Base-by-base conservation (phyloP, 768 basidiomycete genomes). In the Dendrothele bispora region DNA sequence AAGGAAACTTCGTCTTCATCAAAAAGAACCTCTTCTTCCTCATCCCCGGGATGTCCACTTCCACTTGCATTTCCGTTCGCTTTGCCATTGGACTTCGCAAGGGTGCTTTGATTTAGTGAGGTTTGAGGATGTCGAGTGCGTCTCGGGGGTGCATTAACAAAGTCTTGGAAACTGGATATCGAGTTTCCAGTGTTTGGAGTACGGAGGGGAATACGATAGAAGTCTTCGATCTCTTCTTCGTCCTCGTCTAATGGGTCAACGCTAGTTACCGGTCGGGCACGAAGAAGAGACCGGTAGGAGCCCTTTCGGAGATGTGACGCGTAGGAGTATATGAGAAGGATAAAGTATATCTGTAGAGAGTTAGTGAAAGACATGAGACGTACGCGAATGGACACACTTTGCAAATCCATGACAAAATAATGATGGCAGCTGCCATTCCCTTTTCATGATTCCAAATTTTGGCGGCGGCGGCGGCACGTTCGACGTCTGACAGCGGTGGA, bases 391-490 rank as follows among this genome's bases (percentile, higher is more conserved):
- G 34, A 17, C 81, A 53, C 51, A 94, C 95, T 83, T 98, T 98
- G 62, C 79, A 70, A 21, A 92, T 52, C 94, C 94, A 99, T 12
- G 93, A 91, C 3, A 86, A 45, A 14, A 90, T 65, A 49, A 99
- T 83, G 40, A 95, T 82, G 6, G 78, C 68, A 1, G 81, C 79
- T 1, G 95, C 93, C 10, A 80, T 79, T 3, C 86, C 85, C 61
- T 92, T 92, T 72, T 99, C 97, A 44, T 86, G 75, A 53, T 86
- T 79, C 97, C 97, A 98, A 22, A 98, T 84, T 10, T 72, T 72
- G 66, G 82, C 78, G 2, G 95, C 95, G 18, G 91, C 88, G 3
- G 66, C 68, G 20, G 73, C 78, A 45, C 88, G 81, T 62, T 93
- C 78, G 38, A 71, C 82, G 0, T 80, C 78, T 0, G 83, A 79